Base-by-base conservation (phyloP, 352 stramenopile genomes). In the Pythium phragmiticola region DNA sequence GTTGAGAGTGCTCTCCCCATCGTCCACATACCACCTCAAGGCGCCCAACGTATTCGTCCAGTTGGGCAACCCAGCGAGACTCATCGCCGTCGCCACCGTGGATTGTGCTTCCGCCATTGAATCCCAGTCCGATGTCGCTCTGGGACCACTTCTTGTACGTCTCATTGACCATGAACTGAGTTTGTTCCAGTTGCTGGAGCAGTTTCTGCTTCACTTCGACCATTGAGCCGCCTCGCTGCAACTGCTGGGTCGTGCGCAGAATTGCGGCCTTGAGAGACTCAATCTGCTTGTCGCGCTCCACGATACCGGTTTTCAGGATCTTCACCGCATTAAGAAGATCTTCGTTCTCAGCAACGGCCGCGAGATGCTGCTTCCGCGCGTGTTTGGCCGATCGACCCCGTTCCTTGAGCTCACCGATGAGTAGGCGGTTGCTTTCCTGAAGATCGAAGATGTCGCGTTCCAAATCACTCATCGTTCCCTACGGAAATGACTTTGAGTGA, bases 71-170 rank as follows among this genome's bases (percentile, higher is more conserved):
- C 42, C 60, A 73, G n/a, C 30, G 30, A 28, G 16, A 36, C 43
- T 12, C n/a, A 2, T 61, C 53, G 4, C 14, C 33, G 21, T 48
- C 45, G 13, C 5, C n/a, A 11, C 7, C 39, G 16, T 53, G 57
- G 55, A 59, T 69, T 2, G 13, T 54, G 43, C 49, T 59, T 21
- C 11, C 21, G 5, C 36, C 42, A 34, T 66, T 71, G 1, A 63
- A 11, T 14, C 39, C 63, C 23, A 53, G 50, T 21, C 69, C 73
- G 21, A 88, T 73, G 2, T 79, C 74, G 41, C 77, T 89, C 39
- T 87, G 70, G 23, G 78, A 80, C 78, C 76, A 89, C 30, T 84
- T 78, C 63, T 90, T 90, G 66, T 88, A 86, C 23, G 81, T 89
- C 58, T 82, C 78, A 19, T 75, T 76, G 47, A 92, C 84, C 81